Evolutionary conservation across 2,329 filamentous ascomycete genomes (phyloP), one percentile per base, ranked within the genome.

Genomic region (Thermothelomyces thermophilus): DNA sequence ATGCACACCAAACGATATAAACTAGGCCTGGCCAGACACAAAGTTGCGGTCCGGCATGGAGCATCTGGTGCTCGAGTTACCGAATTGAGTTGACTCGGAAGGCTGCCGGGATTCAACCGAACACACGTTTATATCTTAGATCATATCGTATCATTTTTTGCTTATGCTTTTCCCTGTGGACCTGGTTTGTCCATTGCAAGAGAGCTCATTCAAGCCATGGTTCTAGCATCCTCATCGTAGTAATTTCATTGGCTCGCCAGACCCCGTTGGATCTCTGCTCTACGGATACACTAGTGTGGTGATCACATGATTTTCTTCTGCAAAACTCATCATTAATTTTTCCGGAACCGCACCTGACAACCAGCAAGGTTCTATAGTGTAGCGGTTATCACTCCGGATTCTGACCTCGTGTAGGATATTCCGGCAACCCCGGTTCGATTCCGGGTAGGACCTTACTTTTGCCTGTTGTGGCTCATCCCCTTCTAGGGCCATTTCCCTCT

Each of bases 351-450:
- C n/a, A n/a, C n/a, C n/a, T n/a, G n/a, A n/a, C n/a, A n/a, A n/a
- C n/a, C n/a, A n/a, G 20, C 28, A 35, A 36, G 50, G 50, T 52
- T 46, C 41, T 52, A 49, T 49, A 49, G 50, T 52, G 50, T 49
- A 52, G 50, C 50, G 46, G 50, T 52, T 46, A 52, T 48, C 50
- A 52, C 46, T 52, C 22, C 46, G 46, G 50, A 52, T 52, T 52
- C 50, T 52, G 50, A 52, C 46, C 8, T 3, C 9, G n/a, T 9
- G 35, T 34, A 36, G 41, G n/a, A 41, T 14, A 20, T 52, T 49
- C 50, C 46, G 50, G 42, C 46, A 52, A 52, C 45, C 50, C 50
- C 50, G 50, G 50, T 52, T 52, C 50, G 50, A 52, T 44, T 52
- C 50, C 50, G 49, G 49, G 44, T 49, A 52, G 36, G 50, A 52